A percentile compares a stretch with the other conserved stretches of the same genome.
phyloP scores from a whole-genome alignment of 179 eudicot genomes.

The Silene noctiflora region DNA sequence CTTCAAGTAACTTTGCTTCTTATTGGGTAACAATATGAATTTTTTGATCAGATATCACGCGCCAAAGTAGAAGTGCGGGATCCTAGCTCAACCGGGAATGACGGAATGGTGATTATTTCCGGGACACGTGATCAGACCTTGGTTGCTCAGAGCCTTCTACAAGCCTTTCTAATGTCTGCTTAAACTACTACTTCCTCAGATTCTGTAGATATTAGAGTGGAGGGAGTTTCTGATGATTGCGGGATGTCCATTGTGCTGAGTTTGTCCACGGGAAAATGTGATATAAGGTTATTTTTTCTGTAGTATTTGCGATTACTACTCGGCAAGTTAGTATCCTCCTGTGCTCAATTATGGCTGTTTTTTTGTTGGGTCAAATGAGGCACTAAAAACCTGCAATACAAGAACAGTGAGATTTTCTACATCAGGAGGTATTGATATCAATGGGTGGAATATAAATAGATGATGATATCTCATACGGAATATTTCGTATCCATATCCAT shows the following conservation, averaged over 20 bases:
- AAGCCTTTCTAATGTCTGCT: conserved; percentile 38
- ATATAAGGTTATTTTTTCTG: not conserved
- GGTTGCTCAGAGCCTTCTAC: conserved; percentile 48
- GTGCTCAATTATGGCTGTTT: no score
- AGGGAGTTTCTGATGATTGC: not conserved
- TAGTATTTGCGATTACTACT: not conserved
- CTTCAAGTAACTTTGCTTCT: not conserved
- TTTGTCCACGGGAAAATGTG: not conserved
- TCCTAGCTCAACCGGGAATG: conserved; percentile 30
- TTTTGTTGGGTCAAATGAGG: no score
- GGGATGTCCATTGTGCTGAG: not conserved
- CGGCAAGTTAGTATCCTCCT: no score
- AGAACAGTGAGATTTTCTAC: no score
- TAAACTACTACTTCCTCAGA: not conserved
- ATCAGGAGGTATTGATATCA: no score
- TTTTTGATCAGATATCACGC: conserved; percentile 44
- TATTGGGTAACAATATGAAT: not conserved
- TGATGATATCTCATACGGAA: no score
- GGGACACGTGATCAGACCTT: conserved; percentile 45
- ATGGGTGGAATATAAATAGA: no score
- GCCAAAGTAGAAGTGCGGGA: conserved; percentile 36
- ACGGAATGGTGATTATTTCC: conserved; percentile 48
- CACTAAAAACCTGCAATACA: no score
- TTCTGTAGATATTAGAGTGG: conserved; percentile 8
- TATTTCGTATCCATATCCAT: no score